These are phyloP conservation scores for Bryoerythrophyllum caledonicum DNA, from an alignment of 225 moss, liverwort and hornwort species.

Conservation along the genomic window DNA sequence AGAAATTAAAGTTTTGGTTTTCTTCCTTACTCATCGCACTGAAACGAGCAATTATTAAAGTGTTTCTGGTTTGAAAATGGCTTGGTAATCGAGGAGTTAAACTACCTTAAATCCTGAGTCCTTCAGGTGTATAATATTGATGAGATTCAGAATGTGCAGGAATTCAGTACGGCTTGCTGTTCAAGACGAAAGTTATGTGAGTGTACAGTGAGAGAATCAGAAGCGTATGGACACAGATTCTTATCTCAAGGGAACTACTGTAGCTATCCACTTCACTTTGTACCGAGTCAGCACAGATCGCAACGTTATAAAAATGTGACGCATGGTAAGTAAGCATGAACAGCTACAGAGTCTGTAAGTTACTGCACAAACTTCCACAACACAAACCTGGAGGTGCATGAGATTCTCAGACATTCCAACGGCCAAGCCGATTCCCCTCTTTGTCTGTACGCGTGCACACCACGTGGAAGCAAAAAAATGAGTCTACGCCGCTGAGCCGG, in stretches of 20 bases:
- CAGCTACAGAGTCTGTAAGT: too few relatives aligned
- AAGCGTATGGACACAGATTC: constrained; percentile 11
- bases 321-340: not conserved
- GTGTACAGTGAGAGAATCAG: constrained; percentile 13
- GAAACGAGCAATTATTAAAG: too few relatives aligned
- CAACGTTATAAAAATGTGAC: too few relatives aligned
- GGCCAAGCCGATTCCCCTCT: not conserved
- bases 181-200: not conserved
- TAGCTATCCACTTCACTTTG: not conserved
- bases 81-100: too few relatives aligned
- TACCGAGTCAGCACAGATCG: not conserved
- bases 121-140: too few relatives aligned
- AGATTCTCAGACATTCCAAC: not conserved
- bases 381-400: not conserved
- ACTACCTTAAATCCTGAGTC: too few relatives aligned
- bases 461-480: not conserved
- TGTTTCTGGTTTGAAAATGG: too few relatives aligned
- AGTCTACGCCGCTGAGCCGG: too few relatives aligned
- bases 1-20: too few relatives aligned
- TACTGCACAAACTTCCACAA: not conserved
- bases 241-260: not conserved
- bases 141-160: not conserved
- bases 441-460: not conserved
- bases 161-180: not conserved
- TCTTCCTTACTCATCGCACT: too few relatives aligned